phyloP scores from a whole-genome alignment of 805 yeast species.

The Myxozyma vanderwaltii region DNA sequence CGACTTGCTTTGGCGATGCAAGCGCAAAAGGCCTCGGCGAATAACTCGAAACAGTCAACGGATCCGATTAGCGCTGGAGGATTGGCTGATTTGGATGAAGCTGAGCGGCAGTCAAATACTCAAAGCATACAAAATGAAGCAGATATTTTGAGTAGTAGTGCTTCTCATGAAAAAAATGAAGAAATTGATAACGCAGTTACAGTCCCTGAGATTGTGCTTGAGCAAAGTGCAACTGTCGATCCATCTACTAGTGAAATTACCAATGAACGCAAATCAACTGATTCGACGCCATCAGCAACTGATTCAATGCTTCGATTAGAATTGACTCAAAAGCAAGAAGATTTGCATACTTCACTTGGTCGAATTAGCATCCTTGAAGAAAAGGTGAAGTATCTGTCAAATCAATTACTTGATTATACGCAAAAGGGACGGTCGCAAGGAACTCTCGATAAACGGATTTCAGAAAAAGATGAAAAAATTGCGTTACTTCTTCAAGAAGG shows the following conservation, averaged over 20 bases:
- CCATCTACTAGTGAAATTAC: background rate
- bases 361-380: constrained; percentile 36
- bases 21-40: constrained; percentile 16
- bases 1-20: constrained; percentile 57
- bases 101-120: background rate
- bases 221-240: background rate
- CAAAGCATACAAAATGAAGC: background rate
- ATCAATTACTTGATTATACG: constrained; percentile 30
- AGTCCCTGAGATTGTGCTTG: background rate
- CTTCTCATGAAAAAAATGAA: background rate
- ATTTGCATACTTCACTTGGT: constrained; percentile 28
- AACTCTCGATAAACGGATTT: constrained; percentile 32
- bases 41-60: background rate
- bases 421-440: constrained; percentile 20
- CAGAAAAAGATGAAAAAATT: constrained; percentile 61
- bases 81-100: background rate
- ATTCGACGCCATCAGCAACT: background rate
- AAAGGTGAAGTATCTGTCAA: constrained; percentile 41
- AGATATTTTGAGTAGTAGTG: background rate
- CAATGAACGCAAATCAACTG: background rate
- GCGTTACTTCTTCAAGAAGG: constrained; percentile 75
- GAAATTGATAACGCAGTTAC: background rate
- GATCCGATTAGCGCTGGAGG: background rate
- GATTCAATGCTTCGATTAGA: constrained; percentile 14
- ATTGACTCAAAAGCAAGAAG: constrained; percentile 23